A percentile compares a stretch with the other conserved stretches of the same genome.
Evolutionary conservation across 495 filamentous ascomycete species (phyloP).

Genomic region (Barbatosphaeria neglecta): DNA sequence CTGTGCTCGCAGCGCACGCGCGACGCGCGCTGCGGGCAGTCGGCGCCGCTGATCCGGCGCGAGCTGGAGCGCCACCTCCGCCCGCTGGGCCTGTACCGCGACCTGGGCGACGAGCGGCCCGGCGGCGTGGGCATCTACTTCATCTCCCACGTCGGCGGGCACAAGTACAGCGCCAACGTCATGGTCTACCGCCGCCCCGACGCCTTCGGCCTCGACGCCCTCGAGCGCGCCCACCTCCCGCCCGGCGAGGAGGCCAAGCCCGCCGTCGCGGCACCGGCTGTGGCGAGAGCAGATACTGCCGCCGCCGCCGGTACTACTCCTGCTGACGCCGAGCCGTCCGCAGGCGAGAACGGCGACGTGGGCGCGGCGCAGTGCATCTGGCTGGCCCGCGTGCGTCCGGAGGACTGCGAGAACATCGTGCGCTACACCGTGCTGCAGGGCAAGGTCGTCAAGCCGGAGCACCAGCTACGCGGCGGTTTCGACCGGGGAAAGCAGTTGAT

Average conservation of each 20-base stretch:
- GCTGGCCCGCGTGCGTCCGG: constrained; percentile 77
- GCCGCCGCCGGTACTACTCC: constrained; percentile 19
- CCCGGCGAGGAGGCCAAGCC: constrained; percentile 11
- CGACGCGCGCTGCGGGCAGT: constrained; percentile 90
- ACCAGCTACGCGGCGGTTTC: constrained; percentile 81
- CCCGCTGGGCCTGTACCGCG: constrained; percentile 71
- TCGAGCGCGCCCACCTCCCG: constrained; percentile 24
- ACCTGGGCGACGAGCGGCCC: constrained; percentile 72
- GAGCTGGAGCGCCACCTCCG: constrained; percentile 88
- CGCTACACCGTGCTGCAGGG: constrained; percentile 83
- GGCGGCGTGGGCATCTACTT: constrained; percentile 94
- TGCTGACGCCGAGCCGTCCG: too few species aligned
- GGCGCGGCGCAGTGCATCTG: constrained; percentile 84
- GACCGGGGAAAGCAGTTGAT: constrained; percentile 66
- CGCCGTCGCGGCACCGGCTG: constrained; percentile 1
- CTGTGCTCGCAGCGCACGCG: constrained; percentile 88
- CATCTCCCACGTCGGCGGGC: constrained; percentile 88
- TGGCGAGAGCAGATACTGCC: constrained; percentile 6
- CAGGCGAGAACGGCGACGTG: constrained; percentile 35
- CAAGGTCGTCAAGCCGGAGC: constrained; percentile 78
- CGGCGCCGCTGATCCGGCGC: constrained; percentile 69
- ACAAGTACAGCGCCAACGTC: constrained; percentile 88
- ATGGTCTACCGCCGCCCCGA: constrained; percentile 70
- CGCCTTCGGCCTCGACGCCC: constrained; percentile 41
- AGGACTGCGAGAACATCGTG: constrained; percentile 91